Evolutionary conservation across 768 basidiomycete genomes (phyloP).

Genomic region (Pleurotus platypus): DNA sequence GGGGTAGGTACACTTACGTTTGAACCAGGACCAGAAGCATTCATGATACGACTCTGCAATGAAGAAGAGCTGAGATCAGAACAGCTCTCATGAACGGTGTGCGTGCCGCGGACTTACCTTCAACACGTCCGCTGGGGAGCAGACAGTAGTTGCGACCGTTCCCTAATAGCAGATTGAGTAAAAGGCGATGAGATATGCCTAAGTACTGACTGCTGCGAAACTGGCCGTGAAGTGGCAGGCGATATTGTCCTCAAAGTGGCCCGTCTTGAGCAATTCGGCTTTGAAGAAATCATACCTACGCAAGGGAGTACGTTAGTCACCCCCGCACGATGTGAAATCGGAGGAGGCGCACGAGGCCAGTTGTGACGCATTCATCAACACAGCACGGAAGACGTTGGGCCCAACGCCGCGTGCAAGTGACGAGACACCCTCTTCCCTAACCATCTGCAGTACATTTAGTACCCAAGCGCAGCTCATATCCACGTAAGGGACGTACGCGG

Average conservation of each 20-base stretch:
- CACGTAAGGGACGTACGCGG: conserved; percentile 48
- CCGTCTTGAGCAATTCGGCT: conserved; percentile 67
- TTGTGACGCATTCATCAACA: conserved; percentile 91
- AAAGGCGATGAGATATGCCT: background rate
- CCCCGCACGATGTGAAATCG: background rate
- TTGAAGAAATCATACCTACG: conserved; percentile 90
- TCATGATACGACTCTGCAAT: conserved; percentile 78
- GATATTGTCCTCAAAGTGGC: conserved; percentile 80
- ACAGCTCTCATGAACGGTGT: background rate
- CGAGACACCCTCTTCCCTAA: conserved; percentile 78
- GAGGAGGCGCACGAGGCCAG: conserved; percentile 69
- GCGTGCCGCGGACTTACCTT: conserved; percentile 41
- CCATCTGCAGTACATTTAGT: conserved; percentile 51
- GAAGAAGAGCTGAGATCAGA: background rate
- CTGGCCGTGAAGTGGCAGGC: conserved; percentile 80
- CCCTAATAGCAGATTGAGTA: conserved; percentile 40
- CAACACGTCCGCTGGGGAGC: conserved; percentile 84
- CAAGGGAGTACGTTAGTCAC: background rate
- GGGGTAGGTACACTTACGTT: conserved; percentile 40
- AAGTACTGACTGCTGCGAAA: conserved; percentile 68
- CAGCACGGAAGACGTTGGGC: conserved; percentile 82
- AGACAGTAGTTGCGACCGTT: conserved; percentile 86
- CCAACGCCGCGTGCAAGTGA: conserved; percentile 74
- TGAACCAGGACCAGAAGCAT: conserved; percentile 79
- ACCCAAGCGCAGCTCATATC: too few species aligned